Evolutionary conservation across 2,329 filamentous ascomycete species (phyloP), one percentile per base, ranked within the genome.

Genomic region (Nemania abortiva): DNA sequence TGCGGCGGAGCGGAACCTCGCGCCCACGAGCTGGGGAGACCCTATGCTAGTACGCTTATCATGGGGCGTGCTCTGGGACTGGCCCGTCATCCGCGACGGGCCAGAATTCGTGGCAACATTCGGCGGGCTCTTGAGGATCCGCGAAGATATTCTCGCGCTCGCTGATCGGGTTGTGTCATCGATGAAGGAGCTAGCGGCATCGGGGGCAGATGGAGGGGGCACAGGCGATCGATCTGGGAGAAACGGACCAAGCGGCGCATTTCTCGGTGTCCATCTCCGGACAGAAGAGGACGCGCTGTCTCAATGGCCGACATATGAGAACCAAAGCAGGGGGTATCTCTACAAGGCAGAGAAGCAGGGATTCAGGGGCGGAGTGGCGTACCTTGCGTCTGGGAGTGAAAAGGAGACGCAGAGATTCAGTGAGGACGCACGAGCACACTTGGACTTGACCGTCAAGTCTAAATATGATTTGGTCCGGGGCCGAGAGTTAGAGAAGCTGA

Each of bases 51-150:
- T 82, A 24, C 77, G 80, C 13, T 73, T 83, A 45, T 77, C 76
- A 49, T 83, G 81, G 81, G 82, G 81, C 22, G 81, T 83, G 39
- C 78, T 82, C 55, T 83, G 79, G 78, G 82, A 85, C 68, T 84
- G 80, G 79, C 81, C 82, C 2, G 78, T 83, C 4, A 79, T 78
- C 56, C 79, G 80, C n/a, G 84, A 86, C 69, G 83, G 83, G 0
- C 79, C 83, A 0, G 83, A 84, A 66, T 81, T 85, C 60, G 80
- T 78, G 6, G 79, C 81, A 10, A 81, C 81, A 0, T 85, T 82
- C 47, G 82, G 82, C 1, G 83, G 84, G 61, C 78, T 85, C n/a
- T 73, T 84, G 24, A 71, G 75, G 18, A 71, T 85, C 22, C 81
- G 82, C 1, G 74, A 75, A 11, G 77, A 77, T 47, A 76, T 80